Evolutionary conservation across 1,139 yeast species (phyloP).

Genomic region (Candida frijolesensis): DNA sequence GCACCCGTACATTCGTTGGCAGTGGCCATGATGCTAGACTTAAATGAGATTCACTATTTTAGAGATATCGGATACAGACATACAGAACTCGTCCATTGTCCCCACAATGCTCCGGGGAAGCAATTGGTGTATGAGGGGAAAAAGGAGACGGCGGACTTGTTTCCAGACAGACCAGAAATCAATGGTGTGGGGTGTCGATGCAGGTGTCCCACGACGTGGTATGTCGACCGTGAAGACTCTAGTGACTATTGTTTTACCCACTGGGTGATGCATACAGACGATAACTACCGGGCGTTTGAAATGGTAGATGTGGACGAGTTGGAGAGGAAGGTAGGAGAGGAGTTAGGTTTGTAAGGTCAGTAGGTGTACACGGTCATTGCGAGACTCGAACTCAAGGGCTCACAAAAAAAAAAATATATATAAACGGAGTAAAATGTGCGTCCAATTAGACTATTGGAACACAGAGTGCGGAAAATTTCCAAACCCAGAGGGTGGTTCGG

Average conservation of each 20-base stretch:
- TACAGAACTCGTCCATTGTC: slow-evolving; percentile 81
- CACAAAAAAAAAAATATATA: no score
- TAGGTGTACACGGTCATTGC: no score
- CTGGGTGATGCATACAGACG: slow-evolving; percentile 52
- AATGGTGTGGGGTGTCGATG: slow-evolving; percentile 88
- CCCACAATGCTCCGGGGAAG: slow-evolving; percentile 55
- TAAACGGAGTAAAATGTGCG: no score
- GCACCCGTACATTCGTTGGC: slow-evolving; percentile 92
- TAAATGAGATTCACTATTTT: slow-evolving; percentile 79
- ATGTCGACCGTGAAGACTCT: slow-evolving; percentile 56
- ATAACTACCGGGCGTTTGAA: slow-evolving; percentile 27
- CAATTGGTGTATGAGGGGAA: slow-evolving; percentile 51
- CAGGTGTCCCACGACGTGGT: slow-evolving; percentile 60
- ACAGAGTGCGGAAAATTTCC: no score
- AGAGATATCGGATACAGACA: slow-evolving; percentile 89
- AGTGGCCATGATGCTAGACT: slow-evolving; percentile 67
- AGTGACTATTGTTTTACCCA: slow-evolving; percentile 55
- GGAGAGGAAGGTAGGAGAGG: slow-evolving; percentile 27
- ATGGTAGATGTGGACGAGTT: slow-evolving; percentile 37
- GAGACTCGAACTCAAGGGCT: no score
- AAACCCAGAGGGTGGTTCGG: no score
- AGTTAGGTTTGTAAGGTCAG: no score
- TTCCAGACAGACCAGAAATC: slow-evolving; percentile 45
- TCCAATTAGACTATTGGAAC: no score
- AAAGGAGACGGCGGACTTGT: slow-evolving; percentile 22